Base-by-base conservation (phyloP, 2,329 filamentous ascomycete species). In the Neonectria coccinea region DNA sequence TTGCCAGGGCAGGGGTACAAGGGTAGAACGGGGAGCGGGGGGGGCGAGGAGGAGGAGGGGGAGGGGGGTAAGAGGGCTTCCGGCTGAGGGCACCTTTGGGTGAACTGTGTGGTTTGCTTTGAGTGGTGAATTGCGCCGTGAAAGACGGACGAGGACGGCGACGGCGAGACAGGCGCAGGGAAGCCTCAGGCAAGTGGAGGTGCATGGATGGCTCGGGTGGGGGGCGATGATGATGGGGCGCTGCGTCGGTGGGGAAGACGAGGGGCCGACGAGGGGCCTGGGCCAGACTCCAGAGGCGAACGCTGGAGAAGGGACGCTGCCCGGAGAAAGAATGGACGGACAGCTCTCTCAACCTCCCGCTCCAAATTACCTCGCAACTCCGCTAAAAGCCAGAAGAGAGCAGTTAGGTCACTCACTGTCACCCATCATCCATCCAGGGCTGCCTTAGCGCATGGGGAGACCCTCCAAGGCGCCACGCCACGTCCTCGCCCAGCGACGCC, bases 11-110 rank as follows among this genome's bases (percentile, higher is more conserved):
- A 53, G 48, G 59, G 48, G 31, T 25, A 33, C 29, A n/a, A 29
- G n/a, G 29, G 50, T 36, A 45, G 44, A 50, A 52, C 33, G 44
- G 48, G 47, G 52, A 51, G 67, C 61, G 66, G 63, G 57, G 62
- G 62, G 71, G 67, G 42, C 54, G 50, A 55, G 59, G 59, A 68
- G 62, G 66, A 59, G 54, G 64, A 55, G 59, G 59, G 60, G 29
- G 56, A 57, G 59, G 60, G 29, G 29, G 56, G 52, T 45, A 69
- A 52, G 70, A 69, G 62, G 70, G 70, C 68, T 69, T 64, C 63
- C 29, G 55, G 65, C 60, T 65, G 59, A 57, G 56, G 50, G 27
- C 41, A 53, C 31, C 47, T 36, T 22, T 22, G 29, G 48, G 54
- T 44, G 47, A 47, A 47, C 41, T 54, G 52, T 22, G 25, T 6